These are phyloP conservation scores for Pseudocercospora crystallina DNA, from an alignment of 2,329 filamentous ascomycete species.

Conservation along the genomic window DNA sequence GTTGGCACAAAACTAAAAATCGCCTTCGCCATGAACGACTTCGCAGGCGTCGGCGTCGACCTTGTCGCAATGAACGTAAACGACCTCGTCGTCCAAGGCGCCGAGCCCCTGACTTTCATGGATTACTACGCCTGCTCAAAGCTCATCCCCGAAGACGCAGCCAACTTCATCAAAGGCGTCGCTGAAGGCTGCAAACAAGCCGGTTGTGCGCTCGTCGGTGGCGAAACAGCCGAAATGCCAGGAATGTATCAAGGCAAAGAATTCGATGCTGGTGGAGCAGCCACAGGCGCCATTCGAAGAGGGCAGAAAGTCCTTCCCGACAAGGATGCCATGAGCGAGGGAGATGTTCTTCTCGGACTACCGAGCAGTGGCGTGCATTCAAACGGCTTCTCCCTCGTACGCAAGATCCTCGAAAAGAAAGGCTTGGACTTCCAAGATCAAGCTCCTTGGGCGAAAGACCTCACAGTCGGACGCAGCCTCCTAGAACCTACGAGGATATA, in stretches of 20 bases:
- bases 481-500: conserved; percentile 93
- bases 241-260: conserved; percentile 86
- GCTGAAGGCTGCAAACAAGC: conserved; percentile 82
- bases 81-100: conserved; percentile 92
- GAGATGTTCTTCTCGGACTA: conserved; percentile 83
- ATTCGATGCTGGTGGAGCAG: conserved; percentile 90
- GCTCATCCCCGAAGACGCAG: conserved; percentile 73
- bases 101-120: conserved; percentile 91
- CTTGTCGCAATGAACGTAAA: conserved; percentile 99
- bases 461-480: conserved; percentile 70
- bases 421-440: conserved; percentile 69
- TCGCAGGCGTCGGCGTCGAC: conserved; percentile 93
- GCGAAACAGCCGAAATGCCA: conserved; percentile 98
- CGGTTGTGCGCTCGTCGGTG: conserved; percentile 88
- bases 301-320: conserved; percentile 70
- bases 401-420: conserved; percentile 78
- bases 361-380: conserved; percentile 87
- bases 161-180: conserved; percentile 87
- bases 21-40: conserved; percentile 83
- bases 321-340: conserved; percentile 70
- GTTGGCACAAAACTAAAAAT: conserved; percentile 97
- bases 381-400: conserved; percentile 96
- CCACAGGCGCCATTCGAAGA: conserved; percentile 76
- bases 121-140: conserved; percentile 96
- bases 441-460: conserved; percentile 71